Evolutionary conservation across 768 basidiomycete genomes (phyloP), one percentile per base, ranked within the genome.

Genomic region (Kwoniella pini): DNA sequence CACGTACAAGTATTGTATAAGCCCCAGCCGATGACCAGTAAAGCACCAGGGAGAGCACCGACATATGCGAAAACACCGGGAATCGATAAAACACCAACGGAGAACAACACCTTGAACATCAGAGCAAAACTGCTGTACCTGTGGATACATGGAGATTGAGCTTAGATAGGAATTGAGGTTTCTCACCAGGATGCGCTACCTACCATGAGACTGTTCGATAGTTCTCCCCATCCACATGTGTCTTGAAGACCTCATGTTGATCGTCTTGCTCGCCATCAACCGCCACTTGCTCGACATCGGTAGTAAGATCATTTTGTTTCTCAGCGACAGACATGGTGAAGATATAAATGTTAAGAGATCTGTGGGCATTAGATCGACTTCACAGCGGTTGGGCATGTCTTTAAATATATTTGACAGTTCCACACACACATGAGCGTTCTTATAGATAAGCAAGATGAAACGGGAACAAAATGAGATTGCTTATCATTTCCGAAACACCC

Each of bases 201-300:
- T 40, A 51, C 57, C 57, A 59, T 43, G 57, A 59, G 10, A 59
- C 57, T n/a, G 57, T 59, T 36, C 57, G 22, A 49, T 59, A 59
- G 49, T 59, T 59, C n/a, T 51, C 28, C 0, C 57, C 57, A 2
- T 42, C 22, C 33, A 52, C 57, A 44, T 59, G 38, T 6, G 57
- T 22, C 30, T 50, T 50, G 57, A 59, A 59, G 17, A 59, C 57
- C 30, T 59, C 57, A 22, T 50, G 7, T 21, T 49, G 33, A 33
- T 57, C 56, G 31, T 57, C 36, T 27, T 57, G 45, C 9, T 48
- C 45, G 22, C 19, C 22, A 24, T 57, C 56, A 12, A 57, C 48
- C 10, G 48, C 44, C 10, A 50, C 56, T 28, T 57, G 56, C 46
- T 57, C 45, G 45, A 57, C 36, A 19, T 57, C 48, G 56, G 46